These are phyloP conservation scores for Candida adriatica DNA, from an alignment of 805 yeast species.

Conservation along the genomic window DNA sequence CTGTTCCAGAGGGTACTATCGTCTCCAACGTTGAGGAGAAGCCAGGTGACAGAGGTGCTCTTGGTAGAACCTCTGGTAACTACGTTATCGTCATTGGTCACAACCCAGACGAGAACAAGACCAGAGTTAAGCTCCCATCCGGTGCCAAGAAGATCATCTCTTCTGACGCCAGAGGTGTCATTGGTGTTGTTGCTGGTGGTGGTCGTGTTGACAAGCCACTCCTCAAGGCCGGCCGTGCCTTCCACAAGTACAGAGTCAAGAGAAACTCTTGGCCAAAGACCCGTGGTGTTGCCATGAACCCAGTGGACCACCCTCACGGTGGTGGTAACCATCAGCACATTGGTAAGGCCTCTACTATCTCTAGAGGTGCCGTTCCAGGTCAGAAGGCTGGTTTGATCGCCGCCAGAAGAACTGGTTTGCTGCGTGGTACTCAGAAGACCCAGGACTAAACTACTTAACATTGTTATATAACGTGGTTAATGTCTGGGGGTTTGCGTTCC, in stretches of 20 bases:
- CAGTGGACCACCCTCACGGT: conserved; percentile 99
- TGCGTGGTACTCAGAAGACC: conserved; percentile 98
- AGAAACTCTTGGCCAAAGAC: conserved; percentile 99
- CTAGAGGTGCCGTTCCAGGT: conserved; percentile 99
- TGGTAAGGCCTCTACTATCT: conserved; percentile 99
- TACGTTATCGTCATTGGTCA: conserved; percentile 98
- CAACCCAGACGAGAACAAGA: conserved; percentile 98
- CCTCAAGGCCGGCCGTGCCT: conserved; percentile 99
- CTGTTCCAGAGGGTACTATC: conserved; percentile 99
- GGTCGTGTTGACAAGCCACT: conserved; percentile 99
- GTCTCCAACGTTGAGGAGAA: conserved; percentile 97
- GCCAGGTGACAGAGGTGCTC: conserved; percentile 99
- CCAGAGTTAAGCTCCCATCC: conserved; percentile 98
- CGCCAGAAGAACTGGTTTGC: conserved; percentile 99
- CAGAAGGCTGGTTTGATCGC: conserved; percentile 99
- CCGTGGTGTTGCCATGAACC: conserved; percentile 99
- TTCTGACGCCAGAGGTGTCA: conserved; percentile 98
- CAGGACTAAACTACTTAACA: conserved; percentile 47
- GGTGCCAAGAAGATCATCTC: conserved; percentile 97
- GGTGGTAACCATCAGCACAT: conserved; percentile 99
- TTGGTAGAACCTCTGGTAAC: conserved; percentile 99
- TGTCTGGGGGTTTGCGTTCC: conserved; percentile 24
- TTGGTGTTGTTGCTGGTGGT: conserved; percentile 99
- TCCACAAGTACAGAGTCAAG: conserved; percentile 99
- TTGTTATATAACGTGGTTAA: conserved; percentile 20